phyloP scores from a whole-genome alignment of 2,329 filamentous ascomycete genomes.

The Phialocephala subalpina region DNA sequence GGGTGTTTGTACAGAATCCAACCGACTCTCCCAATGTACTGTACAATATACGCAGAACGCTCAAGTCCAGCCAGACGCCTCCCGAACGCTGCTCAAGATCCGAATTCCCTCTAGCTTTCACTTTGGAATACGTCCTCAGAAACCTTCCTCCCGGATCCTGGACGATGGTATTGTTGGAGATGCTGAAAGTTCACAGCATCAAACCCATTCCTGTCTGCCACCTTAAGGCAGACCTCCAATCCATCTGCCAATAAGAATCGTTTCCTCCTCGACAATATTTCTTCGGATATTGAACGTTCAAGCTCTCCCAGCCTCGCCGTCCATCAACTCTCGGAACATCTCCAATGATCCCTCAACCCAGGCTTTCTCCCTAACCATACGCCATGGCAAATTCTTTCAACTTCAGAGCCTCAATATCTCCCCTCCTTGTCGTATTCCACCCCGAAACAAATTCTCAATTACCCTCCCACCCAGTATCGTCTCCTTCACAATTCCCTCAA shows the following conservation, averaged over 20 bases:
- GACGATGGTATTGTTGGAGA: too few species aligned
- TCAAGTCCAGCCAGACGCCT: background rate
- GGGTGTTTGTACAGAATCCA: background rate
- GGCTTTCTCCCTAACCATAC: too few species aligned
- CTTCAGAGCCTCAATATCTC: slow-evolving; percentile 51
- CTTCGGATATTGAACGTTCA: too few species aligned
- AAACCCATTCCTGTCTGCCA: background rate
- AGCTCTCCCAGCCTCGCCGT: too few species aligned
- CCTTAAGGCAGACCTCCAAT: slow-evolving; percentile 3
- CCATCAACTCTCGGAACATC: too few species aligned
- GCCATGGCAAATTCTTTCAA: too few species aligned
- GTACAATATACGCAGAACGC: background rate
- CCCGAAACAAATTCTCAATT: slow-evolving; percentile 75
- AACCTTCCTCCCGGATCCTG: too few species aligned
- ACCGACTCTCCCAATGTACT: background rate
- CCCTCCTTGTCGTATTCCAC: slow-evolving; percentile 66
- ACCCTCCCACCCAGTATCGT: slow-evolving; percentile 74
- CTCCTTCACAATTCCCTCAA: slow-evolving; percentile 77
- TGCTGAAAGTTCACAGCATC: background rate
- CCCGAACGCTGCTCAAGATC: background rate
- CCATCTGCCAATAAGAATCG: too few species aligned
- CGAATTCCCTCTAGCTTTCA: too few species aligned
- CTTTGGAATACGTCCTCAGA: too few species aligned
- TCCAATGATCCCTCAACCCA: too few species aligned
- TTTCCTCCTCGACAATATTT: too few species aligned